A percentile compares a stretch with the other conserved stretches of the same genome.
These are phyloP conservation scores for Coemansia asiatica DNA, from an alignment of 192 early-diverging fungal species.

Conservation along the genomic window DNA sequence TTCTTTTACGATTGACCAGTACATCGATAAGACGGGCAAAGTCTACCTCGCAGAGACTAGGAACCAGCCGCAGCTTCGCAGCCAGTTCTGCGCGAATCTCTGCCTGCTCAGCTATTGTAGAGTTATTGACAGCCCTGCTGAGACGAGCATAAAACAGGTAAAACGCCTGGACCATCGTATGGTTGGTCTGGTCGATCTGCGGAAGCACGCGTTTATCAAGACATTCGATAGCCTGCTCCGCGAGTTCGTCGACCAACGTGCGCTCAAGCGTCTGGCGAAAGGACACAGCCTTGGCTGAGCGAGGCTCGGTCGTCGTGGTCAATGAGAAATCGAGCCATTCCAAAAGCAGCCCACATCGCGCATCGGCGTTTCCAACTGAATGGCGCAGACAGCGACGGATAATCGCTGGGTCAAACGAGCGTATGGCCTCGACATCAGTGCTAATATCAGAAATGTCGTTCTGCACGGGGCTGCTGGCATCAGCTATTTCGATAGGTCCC, in stretches of 20 bases:
- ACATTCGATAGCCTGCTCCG: slow-evolving; percentile 8
- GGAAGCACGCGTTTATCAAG: slow-evolving; percentile 14
- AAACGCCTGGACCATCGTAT: slow-evolving; percentile 8
- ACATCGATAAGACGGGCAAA: neutral
- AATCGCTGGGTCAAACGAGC: slow-evolving; percentile 46
- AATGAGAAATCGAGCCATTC: slow-evolving; percentile 45
- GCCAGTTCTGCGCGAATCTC: slow-evolving; percentile 16
- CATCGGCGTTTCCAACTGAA: neutral
- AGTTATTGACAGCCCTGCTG: neutral
- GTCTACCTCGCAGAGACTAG: neutral
- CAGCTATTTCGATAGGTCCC: neutral
- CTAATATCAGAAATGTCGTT: neutral
- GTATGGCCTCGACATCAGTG: slow-evolving; percentile 16
- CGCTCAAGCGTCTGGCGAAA: slow-evolving; percentile 21
- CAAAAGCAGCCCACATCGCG: slow-evolving; percentile 24
- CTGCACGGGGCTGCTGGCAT: neutral
- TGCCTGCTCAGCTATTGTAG: slow-evolving; percentile 4
- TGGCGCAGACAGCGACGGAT: slow-evolving; percentile 29
- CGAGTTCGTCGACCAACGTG: slow-evolving; percentile 13
- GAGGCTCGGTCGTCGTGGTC: slow-evolving; percentile 22
- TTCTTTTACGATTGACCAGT: neutral
- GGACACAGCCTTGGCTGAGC: neutral
- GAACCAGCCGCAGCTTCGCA: neutral
- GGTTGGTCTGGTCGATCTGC: slow-evolving; percentile 29
- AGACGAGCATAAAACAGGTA: slow-evolving; percentile 25